Evolutionary conservation across 192 early-diverging fungal genomes (phyloP), one percentile per base, ranked within the genome.

Genomic region (Chytriomyces sp.): DNA sequence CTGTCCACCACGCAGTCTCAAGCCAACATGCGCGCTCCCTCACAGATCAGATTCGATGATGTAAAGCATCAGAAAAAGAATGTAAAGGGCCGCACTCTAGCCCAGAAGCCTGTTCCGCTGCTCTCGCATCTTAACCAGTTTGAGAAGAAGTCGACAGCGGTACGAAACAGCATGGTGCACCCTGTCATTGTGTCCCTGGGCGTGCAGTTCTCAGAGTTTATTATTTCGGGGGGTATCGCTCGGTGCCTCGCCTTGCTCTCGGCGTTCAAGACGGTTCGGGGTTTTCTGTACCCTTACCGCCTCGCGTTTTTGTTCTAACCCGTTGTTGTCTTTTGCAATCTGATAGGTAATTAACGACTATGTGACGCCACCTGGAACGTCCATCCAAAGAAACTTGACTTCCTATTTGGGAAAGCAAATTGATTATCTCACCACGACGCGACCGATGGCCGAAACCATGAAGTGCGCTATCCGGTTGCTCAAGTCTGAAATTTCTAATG

Each of bases 401-500:
- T 87, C 84, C 28, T 85, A 96, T 67, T 70, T 99, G 53, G 89
- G 90, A 73, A 90, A 92, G 56, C 96, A 99, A 73, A 93, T 98
- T 72, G 92, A 89, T 66, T 96, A 94, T 71, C 77, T 99, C 44
- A 86, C 90, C 31, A 89, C 88, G 53, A 89, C 89, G 58, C 89
- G 97, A 31, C 86, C 90, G 4, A 88, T 98, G 85, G 91, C 93
- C n/a, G 88, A 93, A 33, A 91, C 91, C 76, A 98, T 99, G 95
- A 90, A 91, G 67, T 94, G 91, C 26, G 93, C 93, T 26, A 95
- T 98, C 64, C 86, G 94, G 40, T 90, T 88, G 66, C 77, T 99
- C 39, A 98, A 98, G 81, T 85, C 86, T 72, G 91, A 94, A 75
- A 93, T 98, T 75, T 80, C 89, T 4, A 84, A 88, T 61, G 79